Percentiles rank a stretch among this genome's conserved stretches.
These are phyloP conservation scores for Saccharomycopsis amapae DNA, from an alignment of 805 yeast genomes.

Conservation along the genomic window DNA sequence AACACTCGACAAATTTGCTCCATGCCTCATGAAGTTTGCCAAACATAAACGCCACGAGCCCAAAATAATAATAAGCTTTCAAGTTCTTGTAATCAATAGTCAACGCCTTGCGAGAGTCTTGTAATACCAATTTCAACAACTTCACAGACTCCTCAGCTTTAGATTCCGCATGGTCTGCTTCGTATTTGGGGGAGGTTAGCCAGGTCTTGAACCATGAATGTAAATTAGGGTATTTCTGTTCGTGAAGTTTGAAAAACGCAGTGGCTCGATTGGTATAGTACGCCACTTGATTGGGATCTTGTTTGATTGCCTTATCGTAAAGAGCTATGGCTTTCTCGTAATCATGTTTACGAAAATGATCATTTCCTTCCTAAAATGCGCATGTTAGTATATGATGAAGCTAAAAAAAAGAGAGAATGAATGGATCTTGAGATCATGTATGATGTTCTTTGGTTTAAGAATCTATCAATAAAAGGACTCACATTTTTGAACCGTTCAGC, in stretches of 20 bases:
- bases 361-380: conserved; percentile 2
- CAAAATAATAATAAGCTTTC: conserved; percentile 2
- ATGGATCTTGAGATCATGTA: neutral
- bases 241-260: conserved; percentile 6
- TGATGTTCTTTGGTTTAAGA: too few species aligned
- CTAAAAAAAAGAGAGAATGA: neutral
- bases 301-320: neutral
- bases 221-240: neutral
- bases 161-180: neutral
- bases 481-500: neutral
- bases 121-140: neutral
- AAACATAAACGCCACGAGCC: conserved; percentile 1
- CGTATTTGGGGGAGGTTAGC: neutral
- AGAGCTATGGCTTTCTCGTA: neutral
- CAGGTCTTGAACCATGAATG: neutral
- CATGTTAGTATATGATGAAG: neutral
- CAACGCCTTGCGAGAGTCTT: neutral
- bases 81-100: neutral
- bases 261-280: conserved; percentile 7
- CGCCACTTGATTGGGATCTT: neutral
- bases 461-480: neutral
- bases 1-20: neutral
- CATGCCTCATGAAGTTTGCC: neutral
- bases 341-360: conserved; percentile 1
- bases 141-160: too few species aligned